Base-by-base conservation (phyloP, 805 yeast genomes). In the Candida bentonensis region DNA sequence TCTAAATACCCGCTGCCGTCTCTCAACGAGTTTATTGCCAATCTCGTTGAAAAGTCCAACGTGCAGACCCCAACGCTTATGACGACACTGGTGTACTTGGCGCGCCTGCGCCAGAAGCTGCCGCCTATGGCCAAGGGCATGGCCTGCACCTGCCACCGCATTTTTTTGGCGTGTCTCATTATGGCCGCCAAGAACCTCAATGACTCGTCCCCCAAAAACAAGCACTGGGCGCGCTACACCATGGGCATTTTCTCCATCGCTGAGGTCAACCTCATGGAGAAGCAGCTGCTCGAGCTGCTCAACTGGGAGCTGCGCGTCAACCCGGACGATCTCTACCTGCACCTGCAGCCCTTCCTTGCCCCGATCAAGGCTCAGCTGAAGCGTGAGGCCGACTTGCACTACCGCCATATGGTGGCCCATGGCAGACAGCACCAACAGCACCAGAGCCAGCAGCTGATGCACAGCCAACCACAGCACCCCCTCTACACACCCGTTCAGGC, bases 171-270 rank as follows among this genome's bases (percentile, higher is more conserved):
- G 0, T 76, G 95, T 40, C 70, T 89, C 46, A 85, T 89, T 39
- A 65, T 92, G 42, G 83, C 95, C n/a, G 96, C 97, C 15, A 89
- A 89, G 66, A 79, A 78, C 50, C 73, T 88, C 51, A 89, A 89
- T 63, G 98, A 89, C 67, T 82, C 95, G 2, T 80, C 94, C 20
- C 98, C 98, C 39, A 73, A 89, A 60, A 89, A 89, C 66, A 88
- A 82, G 65, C 96, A 92, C 66, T 89, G 98, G 98, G 80, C 95
- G 3, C 72, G 76, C 48, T 88, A 89, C 67, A 88, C 97, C 2
- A 79, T 81, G 58, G 96, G 96, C 0, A 69, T 92, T 39, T 72
- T 89, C 48, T 59, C 78, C 7, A 66, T 83, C 30, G 70, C 70
- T 21, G 97, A 89, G 57, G 86, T 92, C 44, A 92, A 89, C 63